These are phyloP conservation scores for Lophiostoma macrostomum DNA, from an alignment of 495 filamentous ascomycete genomes.

Conservation along the genomic window DNA sequence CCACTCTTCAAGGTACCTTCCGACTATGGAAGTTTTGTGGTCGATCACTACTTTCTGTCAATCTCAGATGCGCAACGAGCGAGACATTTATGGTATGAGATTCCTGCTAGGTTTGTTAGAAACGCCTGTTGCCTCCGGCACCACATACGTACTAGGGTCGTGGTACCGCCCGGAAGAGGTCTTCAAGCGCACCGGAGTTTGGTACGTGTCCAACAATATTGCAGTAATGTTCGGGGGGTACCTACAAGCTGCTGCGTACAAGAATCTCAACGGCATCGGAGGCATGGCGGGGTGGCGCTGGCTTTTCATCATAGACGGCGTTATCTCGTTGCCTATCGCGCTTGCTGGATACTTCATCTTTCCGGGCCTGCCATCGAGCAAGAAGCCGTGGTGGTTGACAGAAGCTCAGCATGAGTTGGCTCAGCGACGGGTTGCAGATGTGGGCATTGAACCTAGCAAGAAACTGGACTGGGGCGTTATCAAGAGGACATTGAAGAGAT, in stretches of 20 bases:
- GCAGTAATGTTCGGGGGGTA: conserved; percentile 43
- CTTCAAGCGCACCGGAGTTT: conserved; percentile 52
- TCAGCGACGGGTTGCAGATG: conserved; percentile 4
- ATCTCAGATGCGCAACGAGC: conserved; percentile 49
- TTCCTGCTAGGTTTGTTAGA: conserved; percentile 42
- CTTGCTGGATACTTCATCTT: conserved; percentile 57
- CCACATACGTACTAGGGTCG: conserved; percentile 54
- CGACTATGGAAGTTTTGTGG: conserved; percentile 50
- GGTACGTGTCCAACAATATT: conserved; percentile 41
- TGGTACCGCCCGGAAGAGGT: conserved; percentile 60
- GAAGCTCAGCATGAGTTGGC: conserved; percentile 11
- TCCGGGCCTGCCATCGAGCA: conserved; percentile 76
- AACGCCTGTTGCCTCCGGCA: conserved; percentile 38
- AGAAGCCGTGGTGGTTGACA: conserved; percentile 36
- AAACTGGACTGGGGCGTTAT: conserved; percentile 10
- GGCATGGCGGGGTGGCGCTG: conserved; percentile 53
- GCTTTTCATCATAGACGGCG: conserved; percentile 78
- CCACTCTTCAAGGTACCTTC: too few species aligned
- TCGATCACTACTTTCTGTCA: conserved; percentile 49
- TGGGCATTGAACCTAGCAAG: conserved; percentile 16
- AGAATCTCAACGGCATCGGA: conserved; percentile 39
- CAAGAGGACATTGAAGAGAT: conserved; percentile 14
- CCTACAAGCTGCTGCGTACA: conserved; percentile 56
- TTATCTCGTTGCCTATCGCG: conserved; percentile 51
- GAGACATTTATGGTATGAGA: conserved; percentile 52